A percentile compares a stretch with the other conserved stretches of the same genome.
phyloP scores from a whole-genome alignment of 2,329 filamentous ascomycete species.

The Fusarium chaquense region DNA sequence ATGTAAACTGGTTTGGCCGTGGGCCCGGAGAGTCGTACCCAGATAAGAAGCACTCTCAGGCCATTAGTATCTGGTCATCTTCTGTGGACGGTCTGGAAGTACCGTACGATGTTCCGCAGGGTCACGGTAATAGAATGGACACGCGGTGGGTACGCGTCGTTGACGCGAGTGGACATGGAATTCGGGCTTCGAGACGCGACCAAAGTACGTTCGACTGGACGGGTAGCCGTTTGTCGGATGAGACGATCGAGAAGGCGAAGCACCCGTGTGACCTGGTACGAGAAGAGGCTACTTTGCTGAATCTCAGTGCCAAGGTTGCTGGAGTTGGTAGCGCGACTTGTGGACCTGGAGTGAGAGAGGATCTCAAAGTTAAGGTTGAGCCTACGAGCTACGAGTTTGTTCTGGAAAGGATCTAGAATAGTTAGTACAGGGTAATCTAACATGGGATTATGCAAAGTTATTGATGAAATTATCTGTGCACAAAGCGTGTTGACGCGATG shows the following conservation, averaged over 20 bases:
- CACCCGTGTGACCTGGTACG: conserved; percentile 10
- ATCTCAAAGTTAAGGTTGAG: conserved; percentile 5
- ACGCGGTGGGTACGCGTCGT: conserved; percentile 14
- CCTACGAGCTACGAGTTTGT: neutral
- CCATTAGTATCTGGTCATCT: neutral
- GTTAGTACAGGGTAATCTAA: neutral
- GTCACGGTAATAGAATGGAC: conserved; percentile 13
- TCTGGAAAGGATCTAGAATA: conserved; percentile 6
- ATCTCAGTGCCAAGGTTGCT: conserved; percentile 9
- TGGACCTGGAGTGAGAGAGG: conserved; percentile 17
- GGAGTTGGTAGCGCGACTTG: conserved; percentile 23
- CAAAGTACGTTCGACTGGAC: conserved; percentile 6
- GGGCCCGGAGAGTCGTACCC: conserved; percentile 19
- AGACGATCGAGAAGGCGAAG: conserved; percentile 3
- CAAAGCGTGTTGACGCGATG: conserved; percentile 1
- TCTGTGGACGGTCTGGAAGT: neutral
- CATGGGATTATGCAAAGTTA: neutral
- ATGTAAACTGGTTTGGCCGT: conserved; percentile 8
- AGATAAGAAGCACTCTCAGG: conserved; percentile 7
- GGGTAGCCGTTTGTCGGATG: neutral
- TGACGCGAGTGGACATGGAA: neutral
- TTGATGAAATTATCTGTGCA: neutral
- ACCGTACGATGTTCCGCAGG: conserved; percentile 1
- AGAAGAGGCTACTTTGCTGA: conserved; percentile 9
- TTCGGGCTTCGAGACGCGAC: neutral